Evolutionary conservation across 2,329 filamentous ascomycete genomes (phyloP), one percentile per base, ranked within the genome.

Genomic region (Aspergillus novofumigatus): DNA sequence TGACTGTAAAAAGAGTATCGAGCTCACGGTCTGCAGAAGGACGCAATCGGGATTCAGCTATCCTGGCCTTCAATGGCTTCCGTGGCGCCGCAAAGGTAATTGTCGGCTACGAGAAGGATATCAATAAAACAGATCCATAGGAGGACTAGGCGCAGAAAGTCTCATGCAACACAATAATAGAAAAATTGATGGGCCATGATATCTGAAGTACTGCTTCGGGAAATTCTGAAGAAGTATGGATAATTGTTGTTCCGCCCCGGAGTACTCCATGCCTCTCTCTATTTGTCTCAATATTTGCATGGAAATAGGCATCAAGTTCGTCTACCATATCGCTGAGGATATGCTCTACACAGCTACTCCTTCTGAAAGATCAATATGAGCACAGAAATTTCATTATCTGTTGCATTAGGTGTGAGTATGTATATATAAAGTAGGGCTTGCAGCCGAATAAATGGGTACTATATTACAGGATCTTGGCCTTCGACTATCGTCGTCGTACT

Each of bases 391-490:
- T 53, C 51, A 10, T 59, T 20, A 44, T 47, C 42, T 52, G 29
- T 60, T 54, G 21, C 26, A 62, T 61, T 59, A 55, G 42, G 10
- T 55, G 48, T 23, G 53, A 67, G 8, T 54, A 49, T n/a, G 53
- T 67, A 62, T 66, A 59, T 67, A 64, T 67, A 57, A 59, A 57
- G 59, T 58, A 61, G 32, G 56, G 60, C 53, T 38, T 52, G 54
- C 17, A 54, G 51, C 57, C 54, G 45, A 38, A 38, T 11, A 53
- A 58, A 55, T 52, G 55, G 56, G 50, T 59, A 59, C 61, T 72
- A 72, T 70, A 72, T 71, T 73, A 73, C 70, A 72, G 67, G 28
- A 60, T 57, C 59, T 60, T 54, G 61, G 59, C 54, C 51, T 51
- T 65, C 66, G 67, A 62, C 60, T 51, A 59, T 51, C 59, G 52